phyloP scores from a whole-genome alignment of 129 eudicot species.

The Pittosporum tobira region DNA sequence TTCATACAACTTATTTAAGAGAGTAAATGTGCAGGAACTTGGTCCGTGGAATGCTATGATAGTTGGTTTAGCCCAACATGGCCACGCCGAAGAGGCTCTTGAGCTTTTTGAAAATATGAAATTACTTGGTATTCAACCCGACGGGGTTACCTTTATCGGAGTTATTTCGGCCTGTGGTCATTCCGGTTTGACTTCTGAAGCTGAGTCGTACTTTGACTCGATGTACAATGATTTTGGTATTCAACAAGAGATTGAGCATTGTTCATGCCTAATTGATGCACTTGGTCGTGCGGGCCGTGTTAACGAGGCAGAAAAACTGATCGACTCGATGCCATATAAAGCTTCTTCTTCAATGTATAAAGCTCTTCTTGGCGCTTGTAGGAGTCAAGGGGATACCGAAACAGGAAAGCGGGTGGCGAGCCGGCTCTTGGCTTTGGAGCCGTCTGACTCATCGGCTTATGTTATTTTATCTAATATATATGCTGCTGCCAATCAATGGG shows the following conservation, averaged over 20 bases:
- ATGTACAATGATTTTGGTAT: slow-evolving; percentile 35
- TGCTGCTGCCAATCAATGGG: slow-evolving; percentile 45
- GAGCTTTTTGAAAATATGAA: slow-evolving; percentile 25
- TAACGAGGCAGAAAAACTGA: slow-evolving; percentile 38
- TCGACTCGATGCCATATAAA: slow-evolving; percentile 32
- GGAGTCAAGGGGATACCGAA: slow-evolving; percentile 35
- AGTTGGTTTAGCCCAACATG: slow-evolving; percentile 48
- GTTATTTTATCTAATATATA: slow-evolving; percentile 36
- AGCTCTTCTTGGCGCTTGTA: slow-evolving; percentile 41
- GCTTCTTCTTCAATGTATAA: slow-evolving; percentile 40
- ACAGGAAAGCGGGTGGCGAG: slow-evolving; percentile 40
- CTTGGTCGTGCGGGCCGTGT: slow-evolving; percentile 37
- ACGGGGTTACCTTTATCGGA: slow-evolving; percentile 38
- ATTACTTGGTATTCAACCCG: slow-evolving; percentile 22
- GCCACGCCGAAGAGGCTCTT: slow-evolving; percentile 37
- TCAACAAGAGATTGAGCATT: slow-evolving; percentile 35
- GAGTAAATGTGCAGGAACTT: slow-evolving; percentile 13
- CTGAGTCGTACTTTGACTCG: slow-evolving; percentile 19
- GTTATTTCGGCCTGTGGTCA: slow-evolving; percentile 43
- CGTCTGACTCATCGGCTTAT: slow-evolving; percentile 36
- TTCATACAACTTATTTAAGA: slow-evolving; percentile 31
- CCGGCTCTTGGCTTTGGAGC: slow-evolving; percentile 34
- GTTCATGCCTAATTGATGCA: slow-evolving; percentile 40
- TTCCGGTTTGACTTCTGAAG: slow-evolving; percentile 40
- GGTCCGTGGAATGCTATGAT: slow-evolving; percentile 46